Evolutionary conservation across 78 protist species (phyloP).

Genomic region (Tieghemostelium lacteum): DNA sequence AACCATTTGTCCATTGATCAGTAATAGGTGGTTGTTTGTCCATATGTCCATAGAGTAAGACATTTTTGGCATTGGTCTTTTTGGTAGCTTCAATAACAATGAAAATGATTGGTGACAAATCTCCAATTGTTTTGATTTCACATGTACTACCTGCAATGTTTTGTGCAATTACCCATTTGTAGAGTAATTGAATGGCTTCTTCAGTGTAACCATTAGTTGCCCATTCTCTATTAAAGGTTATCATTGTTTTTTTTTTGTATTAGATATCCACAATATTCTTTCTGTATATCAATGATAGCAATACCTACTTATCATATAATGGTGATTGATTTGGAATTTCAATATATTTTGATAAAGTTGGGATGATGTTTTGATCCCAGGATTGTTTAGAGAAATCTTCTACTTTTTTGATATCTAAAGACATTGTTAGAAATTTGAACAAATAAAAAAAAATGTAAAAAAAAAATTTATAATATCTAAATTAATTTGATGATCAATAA

Average conservation of each 20-base stretch:
- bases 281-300: background rate
- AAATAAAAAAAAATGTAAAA: background rate
- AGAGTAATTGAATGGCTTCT: slow-evolving; percentile 76
- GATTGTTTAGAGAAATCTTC: slow-evolving; percentile 38
- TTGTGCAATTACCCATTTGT: slow-evolving; percentile 86
- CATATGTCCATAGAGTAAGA: slow-evolving; percentile 93
- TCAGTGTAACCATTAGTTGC: slow-evolving; percentile 90
- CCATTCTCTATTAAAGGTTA: slow-evolving; percentile 55
- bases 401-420: slow-evolving; percentile 47
- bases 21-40: slow-evolving; percentile 94
- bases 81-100: slow-evolving; percentile 77
- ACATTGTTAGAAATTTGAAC: background rate
- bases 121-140: slow-evolving; percentile 79
- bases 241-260: background rate
- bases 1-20: slow-evolving; percentile 86
- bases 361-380: slow-evolving; percentile 78
- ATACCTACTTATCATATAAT: slow-evolving; percentile 77
- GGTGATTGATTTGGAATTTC: slow-evolving; percentile 92
- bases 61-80: slow-evolving; percentile 40
- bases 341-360: slow-evolving; percentile 71
- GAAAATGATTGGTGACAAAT: slow-evolving; percentile 87
- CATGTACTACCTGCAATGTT: slow-evolving; percentile 49
- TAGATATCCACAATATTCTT: background rate
- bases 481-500: too few species aligned
- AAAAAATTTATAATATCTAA: too few species aligned